These are phyloP conservation scores for Xylaria bambusicola DNA, from an alignment of 495 filamentous ascomycete genomes.

Conservation along the genomic window DNA sequence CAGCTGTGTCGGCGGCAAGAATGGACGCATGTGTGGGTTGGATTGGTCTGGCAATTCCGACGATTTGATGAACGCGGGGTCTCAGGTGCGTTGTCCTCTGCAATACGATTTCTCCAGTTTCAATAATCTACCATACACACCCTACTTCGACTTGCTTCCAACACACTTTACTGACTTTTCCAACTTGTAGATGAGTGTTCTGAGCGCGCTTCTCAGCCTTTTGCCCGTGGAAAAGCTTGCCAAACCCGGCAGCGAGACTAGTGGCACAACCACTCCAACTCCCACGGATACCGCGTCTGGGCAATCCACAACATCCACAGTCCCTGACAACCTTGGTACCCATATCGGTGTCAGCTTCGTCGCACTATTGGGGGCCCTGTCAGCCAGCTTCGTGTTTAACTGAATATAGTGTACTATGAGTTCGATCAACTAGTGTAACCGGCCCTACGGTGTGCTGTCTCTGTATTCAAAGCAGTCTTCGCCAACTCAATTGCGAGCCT, in stretches of 20 bases:
- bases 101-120: no score
- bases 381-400: neutral
- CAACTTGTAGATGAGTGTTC: conserved; percentile 59
- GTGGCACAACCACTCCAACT: conserved; percentile 27
- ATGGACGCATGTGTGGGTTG: conserved; percentile 64
- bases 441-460: no score
- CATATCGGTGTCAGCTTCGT: neutral
- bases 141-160: neutral
- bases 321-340: neutral
- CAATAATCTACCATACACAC: neutral
- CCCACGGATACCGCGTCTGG: neutral
- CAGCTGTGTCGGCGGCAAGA: conserved; percentile 60
- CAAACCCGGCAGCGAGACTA: conserved; percentile 29
- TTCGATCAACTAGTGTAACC: no score
- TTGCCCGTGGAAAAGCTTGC: conserved; percentile 28
- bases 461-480: no score
- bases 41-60: conserved; percentile 57
- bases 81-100: conserved; percentile 1
- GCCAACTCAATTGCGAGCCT: no score
- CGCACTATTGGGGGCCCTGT: neutral
- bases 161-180: conserved; percentile 19
- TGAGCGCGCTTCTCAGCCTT: conserved; percentile 57
- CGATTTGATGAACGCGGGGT: conserved; percentile 36
- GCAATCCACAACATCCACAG: neutral
- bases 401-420: no score